Evolutionary conservation across 495 filamentous ascomycete genomes (phyloP).

Genomic region (Aspergillus nidulans): DNA sequence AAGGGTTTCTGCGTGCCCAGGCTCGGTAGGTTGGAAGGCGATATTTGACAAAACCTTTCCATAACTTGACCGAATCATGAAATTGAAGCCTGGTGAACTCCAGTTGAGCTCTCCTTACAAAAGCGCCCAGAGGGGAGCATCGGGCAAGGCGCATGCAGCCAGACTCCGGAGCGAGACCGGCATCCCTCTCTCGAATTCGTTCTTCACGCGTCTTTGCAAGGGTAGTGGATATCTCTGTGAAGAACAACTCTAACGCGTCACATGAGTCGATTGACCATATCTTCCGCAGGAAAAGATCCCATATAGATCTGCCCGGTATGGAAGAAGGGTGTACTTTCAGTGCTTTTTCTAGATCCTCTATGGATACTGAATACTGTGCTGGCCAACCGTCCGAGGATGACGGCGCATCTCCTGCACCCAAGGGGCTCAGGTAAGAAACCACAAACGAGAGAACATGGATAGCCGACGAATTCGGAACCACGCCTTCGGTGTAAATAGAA

Average conservation of each 20-base stretch:
- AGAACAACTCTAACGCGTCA: conserved; percentile 67
- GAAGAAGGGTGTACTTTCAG: conserved; percentile 58
- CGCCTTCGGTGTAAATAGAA: conserved; percentile 69
- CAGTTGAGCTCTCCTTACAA: conserved; percentile 68
- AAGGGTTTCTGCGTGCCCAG: conserved; percentile 67
- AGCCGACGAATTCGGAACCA: conserved; percentile 68
- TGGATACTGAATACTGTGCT: conserved; percentile 51
- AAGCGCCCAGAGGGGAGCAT: conserved; percentile 79
- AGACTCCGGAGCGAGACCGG: conserved; percentile 42
- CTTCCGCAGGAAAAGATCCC: conserved; percentile 79
- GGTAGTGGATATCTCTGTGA: conserved; percentile 52
- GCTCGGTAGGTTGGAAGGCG: conserved; percentile 65
- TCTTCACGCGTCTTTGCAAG: conserved; percentile 59
- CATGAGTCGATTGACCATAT: conserved; percentile 82
- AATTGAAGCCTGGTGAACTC: conserved; percentile 82
- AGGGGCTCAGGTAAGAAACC: conserved; percentile 63
- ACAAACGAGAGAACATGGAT: conserved; percentile 87
- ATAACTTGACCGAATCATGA: conserved; percentile 67
- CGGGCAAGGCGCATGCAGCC: conserved; percentile 51
- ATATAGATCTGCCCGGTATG: conserved; percentile 72
- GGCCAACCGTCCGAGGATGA: conserved; percentile 32
- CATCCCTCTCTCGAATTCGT: conserved; percentile 44
- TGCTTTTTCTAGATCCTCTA: conserved; percentile 63
- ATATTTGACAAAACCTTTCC: conserved; percentile 75
- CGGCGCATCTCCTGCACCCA: conserved; percentile 30